phyloP scores from a whole-genome alignment of 305 asterid species.

The Fraxinus baroniana region DNA sequence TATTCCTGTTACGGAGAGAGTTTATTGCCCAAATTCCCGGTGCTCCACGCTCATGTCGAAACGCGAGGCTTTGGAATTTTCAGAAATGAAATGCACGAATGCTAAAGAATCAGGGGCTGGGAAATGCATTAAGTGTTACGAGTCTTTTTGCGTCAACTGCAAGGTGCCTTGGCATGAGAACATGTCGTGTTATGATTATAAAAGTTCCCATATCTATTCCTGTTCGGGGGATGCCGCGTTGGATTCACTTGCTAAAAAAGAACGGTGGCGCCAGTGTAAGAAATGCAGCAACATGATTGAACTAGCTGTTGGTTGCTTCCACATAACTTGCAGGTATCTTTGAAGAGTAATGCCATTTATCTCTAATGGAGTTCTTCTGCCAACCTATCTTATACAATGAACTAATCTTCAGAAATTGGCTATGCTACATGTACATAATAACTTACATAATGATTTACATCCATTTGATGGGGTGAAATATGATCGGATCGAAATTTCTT shows the following conservation, averaged over 20 bases:
- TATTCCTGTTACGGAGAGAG: slow-evolving; percentile 25
- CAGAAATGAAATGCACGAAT: not conserved
- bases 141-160: slow-evolving; percentile 30
- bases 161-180: slow-evolving; percentile 35
- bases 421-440: too few species aligned
- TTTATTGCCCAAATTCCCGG: slow-evolving; percentile 35
- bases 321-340: slow-evolving; percentile 36
- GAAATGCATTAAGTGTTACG: slow-evolving; percentile 29
- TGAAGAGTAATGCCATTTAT: not conserved
- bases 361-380: too few species aligned
- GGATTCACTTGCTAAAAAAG: slow-evolving; percentile 23
- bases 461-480: too few species aligned
- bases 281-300: slow-evolving; percentile 34
- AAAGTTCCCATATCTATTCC: not conserved
- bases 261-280: slow-evolving; percentile 31
- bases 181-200: slow-evolving; percentile 26
- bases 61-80: slow-evolving; percentile 5
- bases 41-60: slow-evolving; percentile 33
- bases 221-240: slow-evolving; percentile 21
- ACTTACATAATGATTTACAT: too few species aligned
- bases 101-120: not conserved
- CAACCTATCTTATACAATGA: too few species aligned
- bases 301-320: slow-evolving; percentile 35
- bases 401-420: too few species aligned
- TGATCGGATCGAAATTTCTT: too few species aligned